These are phyloP conservation scores for Penicillium nucicola DNA, from an alignment of 495 filamentous ascomycete genomes.

Conservation along the genomic window DNA sequence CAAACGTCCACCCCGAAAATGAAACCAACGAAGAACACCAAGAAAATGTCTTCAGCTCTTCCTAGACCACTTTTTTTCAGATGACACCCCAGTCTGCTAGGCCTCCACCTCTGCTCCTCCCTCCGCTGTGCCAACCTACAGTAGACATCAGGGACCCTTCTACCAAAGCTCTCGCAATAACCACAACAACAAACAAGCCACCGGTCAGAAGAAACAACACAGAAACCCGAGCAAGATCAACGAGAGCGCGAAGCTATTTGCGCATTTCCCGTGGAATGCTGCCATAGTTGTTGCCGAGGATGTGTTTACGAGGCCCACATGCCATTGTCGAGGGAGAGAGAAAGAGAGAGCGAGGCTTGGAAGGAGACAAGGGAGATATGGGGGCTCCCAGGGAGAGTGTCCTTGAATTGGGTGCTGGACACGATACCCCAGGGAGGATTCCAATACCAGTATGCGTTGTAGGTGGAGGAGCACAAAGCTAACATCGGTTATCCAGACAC, in stretches of 20 bases:
- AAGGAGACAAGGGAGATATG: constrained; percentile 32
- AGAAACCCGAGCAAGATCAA: constrained; percentile 35
- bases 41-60: constrained; percentile 66
- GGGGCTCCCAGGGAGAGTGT: constrained; percentile 51
- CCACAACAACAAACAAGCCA: constrained; percentile 14
- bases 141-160: constrained; percentile 40
- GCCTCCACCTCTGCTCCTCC: constrained; percentile 62
- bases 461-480: constrained; percentile 1
- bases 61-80: constrained; percentile 70
- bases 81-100: constrained; percentile 65
- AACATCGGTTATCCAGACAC: constrained; percentile 50
- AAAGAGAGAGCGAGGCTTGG: background rate
- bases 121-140: constrained; percentile 54
- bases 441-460: no score
- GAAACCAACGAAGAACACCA: constrained; percentile 17
- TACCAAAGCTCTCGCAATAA: constrained; percentile 30
- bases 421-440: no score
- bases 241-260: constrained; percentile 63
- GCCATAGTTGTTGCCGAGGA: constrained; percentile 67
- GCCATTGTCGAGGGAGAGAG: background rate
- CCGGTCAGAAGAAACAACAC: constrained; percentile 14
- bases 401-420: constrained; percentile 62
- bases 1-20: constrained; percentile 12
- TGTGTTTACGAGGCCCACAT: constrained; percentile 51
- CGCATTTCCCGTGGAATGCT: constrained; percentile 88